Percentiles rank a stretch among this genome's conserved stretches.
Evolutionary conservation across 176 grass and related monocot genomes (phyloP).

Genomic region (Thinopyrum elongatum): DNA sequence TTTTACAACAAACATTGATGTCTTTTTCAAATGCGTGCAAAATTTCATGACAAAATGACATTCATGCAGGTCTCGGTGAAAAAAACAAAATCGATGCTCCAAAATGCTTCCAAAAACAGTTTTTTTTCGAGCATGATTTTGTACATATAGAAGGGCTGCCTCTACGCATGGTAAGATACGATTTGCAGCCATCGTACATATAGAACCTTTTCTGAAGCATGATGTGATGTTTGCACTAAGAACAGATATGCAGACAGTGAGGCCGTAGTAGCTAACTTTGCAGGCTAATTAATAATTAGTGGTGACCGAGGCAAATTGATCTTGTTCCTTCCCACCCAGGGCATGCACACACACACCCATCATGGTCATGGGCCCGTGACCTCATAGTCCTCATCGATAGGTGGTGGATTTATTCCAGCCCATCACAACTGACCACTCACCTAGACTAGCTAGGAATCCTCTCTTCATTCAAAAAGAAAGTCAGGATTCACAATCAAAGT

Average conservation of each 20-base stretch:
- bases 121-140: too few species aligned
- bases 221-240: not conserved
- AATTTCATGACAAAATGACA: too few species aligned
- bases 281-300: not conserved
- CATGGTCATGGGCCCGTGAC: not conserved
- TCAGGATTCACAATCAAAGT: not conserved
- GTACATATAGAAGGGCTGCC: conserved; percentile 74
- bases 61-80: too few species aligned
- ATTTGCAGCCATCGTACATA: too few species aligned
- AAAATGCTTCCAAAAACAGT: too few species aligned
- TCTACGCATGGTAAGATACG: conserved; percentile 54
- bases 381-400: not conserved
- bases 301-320: not conserved
- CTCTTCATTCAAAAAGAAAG: not conserved
- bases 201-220: not conserved
- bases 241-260: too few species aligned
- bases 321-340: not conserved
- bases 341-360: not conserved
- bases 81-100: too few species aligned
- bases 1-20: too few species aligned
- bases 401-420: not conserved
- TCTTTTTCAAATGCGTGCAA: too few species aligned
- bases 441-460: not conserved
- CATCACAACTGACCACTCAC: not conserved
- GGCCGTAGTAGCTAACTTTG: not conserved